phyloP scores from a whole-genome alignment of 2,329 filamentous ascomycete genomes.

The Epichloe sibirici region DNA sequence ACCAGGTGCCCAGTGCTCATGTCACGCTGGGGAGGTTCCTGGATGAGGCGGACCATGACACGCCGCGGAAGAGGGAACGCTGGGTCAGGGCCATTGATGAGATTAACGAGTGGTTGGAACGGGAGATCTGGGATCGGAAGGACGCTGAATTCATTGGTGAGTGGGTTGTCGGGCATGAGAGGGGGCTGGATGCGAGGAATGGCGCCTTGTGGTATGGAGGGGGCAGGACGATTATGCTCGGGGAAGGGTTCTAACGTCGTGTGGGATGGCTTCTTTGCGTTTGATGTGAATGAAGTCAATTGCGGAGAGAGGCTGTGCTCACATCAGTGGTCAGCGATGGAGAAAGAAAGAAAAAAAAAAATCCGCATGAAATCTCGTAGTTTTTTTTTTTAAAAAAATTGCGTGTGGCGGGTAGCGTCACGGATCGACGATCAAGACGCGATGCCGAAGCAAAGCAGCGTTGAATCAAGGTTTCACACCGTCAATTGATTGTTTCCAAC shows the following conservation, averaged over 20 bases:
- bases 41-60: constrained; percentile 49
- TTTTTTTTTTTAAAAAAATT: no score
- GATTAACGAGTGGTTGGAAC: constrained; percentile 64
- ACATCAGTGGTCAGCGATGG: no score
- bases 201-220: constrained; percentile 82
- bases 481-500: neutral
- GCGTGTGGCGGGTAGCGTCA: no score
- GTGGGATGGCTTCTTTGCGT: neutral
- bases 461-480: no score
- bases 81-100: constrained; percentile 62
- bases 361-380: no score
- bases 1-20: constrained; percentile 82
- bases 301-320: no score
- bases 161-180: constrained; percentile 82
- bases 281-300: neutral
- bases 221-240: constrained; percentile 54
- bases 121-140: constrained; percentile 53
- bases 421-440: no score
- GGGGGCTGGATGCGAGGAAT: constrained; percentile 61
- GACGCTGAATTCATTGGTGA: constrained; percentile 43
- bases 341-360: no score
- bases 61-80: constrained; percentile 42
- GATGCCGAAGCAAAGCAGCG: no score
- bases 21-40: constrained; percentile 79
- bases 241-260: constrained; percentile 42